These are phyloP conservation scores for Wickerhamomyces sp. DNA, from an alignment of 1,139 yeast genomes.

Conservation along the genomic window DNA sequence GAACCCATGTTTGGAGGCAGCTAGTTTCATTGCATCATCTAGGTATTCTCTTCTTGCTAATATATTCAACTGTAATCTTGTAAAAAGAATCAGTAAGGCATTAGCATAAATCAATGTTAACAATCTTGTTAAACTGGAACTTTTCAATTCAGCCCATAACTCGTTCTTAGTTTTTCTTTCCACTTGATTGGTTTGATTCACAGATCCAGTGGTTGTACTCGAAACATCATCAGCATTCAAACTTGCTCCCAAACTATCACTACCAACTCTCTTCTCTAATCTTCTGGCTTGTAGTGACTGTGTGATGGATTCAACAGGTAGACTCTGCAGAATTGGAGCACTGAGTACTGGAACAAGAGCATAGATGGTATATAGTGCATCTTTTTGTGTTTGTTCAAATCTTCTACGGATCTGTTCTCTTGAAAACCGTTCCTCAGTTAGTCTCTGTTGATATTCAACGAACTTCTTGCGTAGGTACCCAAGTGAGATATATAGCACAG, in stretches of 20 bases:
- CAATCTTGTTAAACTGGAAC: conserved; percentile 68
- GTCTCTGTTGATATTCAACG: conserved; percentile 59
- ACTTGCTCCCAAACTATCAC: conserved; percentile 1
- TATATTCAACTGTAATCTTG: conserved; percentile 82
- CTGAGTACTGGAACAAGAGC: conserved; percentile 79
- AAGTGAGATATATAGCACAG: conserved; percentile 54
- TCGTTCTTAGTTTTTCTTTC: conserved; percentile 57
- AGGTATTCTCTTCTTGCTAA: conserved; percentile 83
- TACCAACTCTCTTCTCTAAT: conserved; percentile 26
- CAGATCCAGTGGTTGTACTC: conserved; percentile 8
- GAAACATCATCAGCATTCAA: conserved; percentile 12
- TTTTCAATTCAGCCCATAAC: conserved; percentile 80
- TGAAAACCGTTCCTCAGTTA: conserved; percentile 71
- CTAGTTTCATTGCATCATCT: conserved; percentile 69
- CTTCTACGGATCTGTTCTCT: conserved; percentile 58
- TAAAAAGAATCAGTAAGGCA: conserved; percentile 65
- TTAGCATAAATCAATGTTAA: conserved; percentile 67
- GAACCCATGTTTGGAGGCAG: conserved; percentile 36
- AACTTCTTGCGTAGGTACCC: conserved; percentile 58
- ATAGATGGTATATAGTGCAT: conserved; percentile 78
- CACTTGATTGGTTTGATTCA: conserved; percentile 25
- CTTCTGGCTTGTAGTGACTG: conserved; percentile 64
- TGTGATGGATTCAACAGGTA: conserved; percentile 70
- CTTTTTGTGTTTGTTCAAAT: conserved; percentile 89
- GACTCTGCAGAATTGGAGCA: conserved; percentile 53